phyloP scores from a whole-genome alignment of 1,139 yeast genomes.

The Yamadazyma atmosphaerica region DNA sequence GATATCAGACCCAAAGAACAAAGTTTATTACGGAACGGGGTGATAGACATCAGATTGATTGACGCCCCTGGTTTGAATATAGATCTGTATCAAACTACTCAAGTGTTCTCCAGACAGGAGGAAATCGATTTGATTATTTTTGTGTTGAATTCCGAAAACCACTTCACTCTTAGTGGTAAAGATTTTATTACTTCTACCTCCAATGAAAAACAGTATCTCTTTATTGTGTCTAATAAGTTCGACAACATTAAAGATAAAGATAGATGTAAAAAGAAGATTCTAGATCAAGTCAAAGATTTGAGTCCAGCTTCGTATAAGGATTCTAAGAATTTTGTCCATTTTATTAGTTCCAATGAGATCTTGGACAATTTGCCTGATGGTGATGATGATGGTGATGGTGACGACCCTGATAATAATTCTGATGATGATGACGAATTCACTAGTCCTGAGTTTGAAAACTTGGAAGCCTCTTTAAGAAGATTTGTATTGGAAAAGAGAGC shows the following conservation, averaged over 20 bases:
- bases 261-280: constrained; percentile 71
- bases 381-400: constrained; percentile 24
- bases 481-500: constrained; percentile 90
- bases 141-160: constrained; percentile 95
- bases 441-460: constrained; percentile 73
- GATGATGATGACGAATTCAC: constrained; percentile 25
- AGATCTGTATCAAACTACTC: constrained; percentile 93
- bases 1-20: constrained; percentile 70
- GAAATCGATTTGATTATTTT: constrained; percentile 96
- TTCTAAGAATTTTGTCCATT: constrained; percentile 89
- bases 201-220: constrained; percentile 85
- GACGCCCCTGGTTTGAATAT: constrained; percentile 97
- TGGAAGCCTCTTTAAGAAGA: constrained; percentile 82
- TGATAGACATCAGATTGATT: constrained; percentile 86
- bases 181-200: constrained; percentile 93
- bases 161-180: constrained; percentile 89
- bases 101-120: constrained; percentile 93
- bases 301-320: constrained; percentile 92
- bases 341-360: constrained; percentile 66
- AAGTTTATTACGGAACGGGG: constrained; percentile 83
- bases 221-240: constrained; percentile 91
- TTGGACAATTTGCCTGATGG: constrained; percentile 28
- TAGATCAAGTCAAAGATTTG: constrained; percentile 82
- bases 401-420: constrained; percentile 20
- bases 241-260: constrained; percentile 81